These are phyloP conservation scores for Pascua sp. DNA, from an alignment of 1,284 basidiomycete species.

Conservation along the genomic window DNA sequence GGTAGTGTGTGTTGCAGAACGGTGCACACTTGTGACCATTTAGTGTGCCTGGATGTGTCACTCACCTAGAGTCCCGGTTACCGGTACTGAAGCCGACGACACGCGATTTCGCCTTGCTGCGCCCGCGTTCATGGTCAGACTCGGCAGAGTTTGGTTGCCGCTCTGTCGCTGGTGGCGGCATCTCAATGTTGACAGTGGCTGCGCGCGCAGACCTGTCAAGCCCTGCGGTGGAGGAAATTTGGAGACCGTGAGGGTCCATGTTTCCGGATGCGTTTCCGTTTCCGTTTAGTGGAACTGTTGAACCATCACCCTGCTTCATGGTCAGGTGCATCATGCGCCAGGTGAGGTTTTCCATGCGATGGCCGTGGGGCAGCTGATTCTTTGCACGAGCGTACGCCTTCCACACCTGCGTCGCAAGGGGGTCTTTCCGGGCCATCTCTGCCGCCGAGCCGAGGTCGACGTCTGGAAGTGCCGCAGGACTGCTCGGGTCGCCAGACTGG, in stretches of 20 bases:
- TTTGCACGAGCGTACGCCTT: slow-evolving; percentile 90
- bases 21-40: too few relatives aligned
- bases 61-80: slow-evolving; percentile 25
- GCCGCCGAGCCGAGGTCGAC: slow-evolving; percentile 14
- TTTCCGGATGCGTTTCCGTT: slow-evolving; percentile 2
- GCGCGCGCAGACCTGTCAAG: too few relatives aligned
- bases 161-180: too few relatives aligned
- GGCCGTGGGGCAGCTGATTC: slow-evolving; percentile 79
- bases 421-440: slow-evolving; percentile 62
- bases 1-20: too few relatives aligned
- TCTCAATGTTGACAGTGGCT: too few relatives aligned
- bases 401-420: slow-evolving; percentile 93
- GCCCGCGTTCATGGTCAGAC: slow-evolving; percentile 52
- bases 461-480: slow-evolving; percentile 21
- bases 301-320: slow-evolving; percentile 56
- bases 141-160: neutral
- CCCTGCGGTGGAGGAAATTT: too few relatives aligned
- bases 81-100: slow-evolving; percentile 51
- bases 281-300: neutral
- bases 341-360: slow-evolving; percentile 94
- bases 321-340: slow-evolving; percentile 98
- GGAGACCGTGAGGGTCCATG: too few relatives aligned
- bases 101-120: slow-evolving; percentile 50
- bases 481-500: slow-evolving; percentile 23
- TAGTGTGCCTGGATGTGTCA: slow-evolving; percentile 1